Percentiles rank a stretch among this genome's conserved stretches.
These are phyloP conservation scores for Lenzites betulinus DNA, from an alignment of 768 basidiomycete genomes.

Conservation along the genomic window DNA sequence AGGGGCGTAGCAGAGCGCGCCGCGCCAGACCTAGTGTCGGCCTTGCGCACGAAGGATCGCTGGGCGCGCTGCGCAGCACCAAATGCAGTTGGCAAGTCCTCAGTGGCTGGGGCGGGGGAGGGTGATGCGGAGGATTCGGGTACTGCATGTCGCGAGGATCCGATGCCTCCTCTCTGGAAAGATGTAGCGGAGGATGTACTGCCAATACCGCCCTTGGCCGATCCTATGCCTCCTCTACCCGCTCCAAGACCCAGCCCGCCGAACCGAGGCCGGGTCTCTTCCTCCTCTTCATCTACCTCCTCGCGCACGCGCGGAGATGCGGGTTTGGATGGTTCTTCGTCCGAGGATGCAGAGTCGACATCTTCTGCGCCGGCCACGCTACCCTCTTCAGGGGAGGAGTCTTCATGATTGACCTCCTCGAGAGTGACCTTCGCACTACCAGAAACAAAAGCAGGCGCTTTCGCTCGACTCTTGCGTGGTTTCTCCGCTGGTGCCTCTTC, in stretches of 20 bases:
- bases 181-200: slow-evolving; percentile 36
- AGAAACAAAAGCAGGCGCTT: slow-evolving; percentile 75
- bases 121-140: slow-evolving; percentile 41
- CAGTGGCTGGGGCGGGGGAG: slow-evolving; percentile 46
- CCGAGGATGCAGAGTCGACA: slow-evolving; percentile 41
- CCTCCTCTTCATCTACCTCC: slow-evolving; percentile 49
- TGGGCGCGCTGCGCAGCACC: slow-evolving; percentile 40
- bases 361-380: slow-evolving; percentile 40
- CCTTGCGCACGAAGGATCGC: slow-evolving; percentile 58
- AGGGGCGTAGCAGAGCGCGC: slow-evolving; percentile 49
- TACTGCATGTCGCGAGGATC: slow-evolving; percentile 34
- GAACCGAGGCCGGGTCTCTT: slow-evolving; percentile 40
- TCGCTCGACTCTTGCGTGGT: slow-evolving; percentile 48
- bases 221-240: slow-evolving; percentile 40
- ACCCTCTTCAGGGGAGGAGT: slow-evolving; percentile 23
- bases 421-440: slow-evolving; percentile 45
- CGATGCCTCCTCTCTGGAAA: slow-evolving; percentile 27
- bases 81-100: slow-evolving; percentile 42
- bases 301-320: slow-evolving; percentile 58
- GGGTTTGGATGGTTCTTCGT: slow-evolving; percentile 53
- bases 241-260: slow-evolving; percentile 49
- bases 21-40: slow-evolving; percentile 31
- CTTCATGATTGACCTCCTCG: slow-evolving; percentile 39
- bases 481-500: slow-evolving; percentile 53
- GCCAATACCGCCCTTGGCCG: slow-evolving; percentile 38